phyloP scores from a whole-genome alignment of 768 basidiomycete species.

The Trametes coccinea region DNA sequence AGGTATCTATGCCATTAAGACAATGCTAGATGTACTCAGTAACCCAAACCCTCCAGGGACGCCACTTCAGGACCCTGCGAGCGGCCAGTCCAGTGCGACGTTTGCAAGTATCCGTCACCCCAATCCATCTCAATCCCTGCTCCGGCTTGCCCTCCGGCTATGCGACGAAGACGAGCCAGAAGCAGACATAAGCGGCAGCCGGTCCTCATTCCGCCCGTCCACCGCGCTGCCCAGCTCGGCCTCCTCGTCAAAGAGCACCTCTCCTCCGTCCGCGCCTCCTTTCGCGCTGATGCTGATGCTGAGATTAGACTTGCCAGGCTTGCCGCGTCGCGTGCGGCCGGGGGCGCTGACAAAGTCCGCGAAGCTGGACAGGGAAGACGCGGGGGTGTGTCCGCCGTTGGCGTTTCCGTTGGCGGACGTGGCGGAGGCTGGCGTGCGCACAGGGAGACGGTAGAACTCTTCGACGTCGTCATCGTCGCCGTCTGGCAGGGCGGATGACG shows the following conservation, averaged over 20 bases:
- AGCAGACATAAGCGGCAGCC: slow-evolving; percentile 27
- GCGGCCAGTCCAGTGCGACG: too few relatives aligned
- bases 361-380: slow-evolving; percentile 51
- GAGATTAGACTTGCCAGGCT: slow-evolving; percentile 26
- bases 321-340: slow-evolving; percentile 26
- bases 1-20: slow-evolving; percentile 8
- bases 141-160: slow-evolving; percentile 22
- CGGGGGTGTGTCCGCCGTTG: slow-evolving; percentile 14
- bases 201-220: slow-evolving; percentile 28
- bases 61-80: too few relatives aligned
- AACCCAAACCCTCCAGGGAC: background rate
- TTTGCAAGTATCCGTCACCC: too few relatives aligned
- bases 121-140: slow-evolving; percentile 9
- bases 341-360: slow-evolving; percentile 67
- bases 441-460: slow-evolving; percentile 67
- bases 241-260: slow-evolving; percentile 65
- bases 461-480: slow-evolving; percentile 63
- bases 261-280: slow-evolving; percentile 29
- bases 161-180: slow-evolving; percentile 14
- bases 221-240: slow-evolving; percentile 41
- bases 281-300: slow-evolving; percentile 22
- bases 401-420: slow-evolving; percentile 10
- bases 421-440: slow-evolving; percentile 36
- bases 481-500: slow-evolving; percentile 31
- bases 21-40: background rate